Percentiles rank a stretch among this genome's conserved stretches.
Conservation (phyloP, 257 asterid genomes). For the Primulina tabacum region DNA sequence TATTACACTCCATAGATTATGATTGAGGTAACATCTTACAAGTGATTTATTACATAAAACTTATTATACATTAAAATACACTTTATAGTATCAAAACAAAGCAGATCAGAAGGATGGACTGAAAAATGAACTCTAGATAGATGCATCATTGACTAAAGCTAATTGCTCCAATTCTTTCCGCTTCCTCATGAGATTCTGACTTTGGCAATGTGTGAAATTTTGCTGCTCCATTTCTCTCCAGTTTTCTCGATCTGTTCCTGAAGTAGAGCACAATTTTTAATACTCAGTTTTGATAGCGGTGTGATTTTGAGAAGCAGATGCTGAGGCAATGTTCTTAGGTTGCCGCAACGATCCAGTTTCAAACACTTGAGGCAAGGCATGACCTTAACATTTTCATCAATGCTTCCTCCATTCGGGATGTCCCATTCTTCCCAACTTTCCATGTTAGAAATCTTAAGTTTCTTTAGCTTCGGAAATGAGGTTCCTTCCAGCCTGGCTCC, state of each 20-base stretch:
- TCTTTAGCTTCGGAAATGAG: conserved; percentile 53
- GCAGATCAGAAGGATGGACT: neutral
- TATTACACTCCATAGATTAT: neutral
- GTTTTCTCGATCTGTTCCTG: conserved; percentile 28
- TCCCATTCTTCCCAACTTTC: conserved; percentile 52
- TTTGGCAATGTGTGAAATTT: conserved; percentile 40
- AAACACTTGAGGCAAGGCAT: conserved; percentile 57
- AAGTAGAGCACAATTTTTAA: conserved; percentile 38
- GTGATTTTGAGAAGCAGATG: conserved; percentile 27
- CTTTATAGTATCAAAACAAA: neutral
- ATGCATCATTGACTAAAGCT: neutral
- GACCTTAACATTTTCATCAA: conserved; percentile 14
- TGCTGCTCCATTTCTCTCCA: conserved; percentile 38
- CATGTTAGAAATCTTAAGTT: conserved; percentile 52
- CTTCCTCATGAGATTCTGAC: conserved; percentile 30
- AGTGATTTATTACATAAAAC: neutral
- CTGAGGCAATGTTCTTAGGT: conserved; percentile 43
- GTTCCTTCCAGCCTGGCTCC: neutral
- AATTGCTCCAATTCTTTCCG: neutral
- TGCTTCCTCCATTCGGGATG: conserved; percentile 15
- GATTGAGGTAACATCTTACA: neutral
- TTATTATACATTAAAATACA: no score
- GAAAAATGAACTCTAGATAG: neutral
- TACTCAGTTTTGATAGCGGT: conserved; percentile 38
- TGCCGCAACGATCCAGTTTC: conserved; percentile 47